Conservation (phyloP, 140 eudicot genomes). For the Flaveria floridana region DNA sequence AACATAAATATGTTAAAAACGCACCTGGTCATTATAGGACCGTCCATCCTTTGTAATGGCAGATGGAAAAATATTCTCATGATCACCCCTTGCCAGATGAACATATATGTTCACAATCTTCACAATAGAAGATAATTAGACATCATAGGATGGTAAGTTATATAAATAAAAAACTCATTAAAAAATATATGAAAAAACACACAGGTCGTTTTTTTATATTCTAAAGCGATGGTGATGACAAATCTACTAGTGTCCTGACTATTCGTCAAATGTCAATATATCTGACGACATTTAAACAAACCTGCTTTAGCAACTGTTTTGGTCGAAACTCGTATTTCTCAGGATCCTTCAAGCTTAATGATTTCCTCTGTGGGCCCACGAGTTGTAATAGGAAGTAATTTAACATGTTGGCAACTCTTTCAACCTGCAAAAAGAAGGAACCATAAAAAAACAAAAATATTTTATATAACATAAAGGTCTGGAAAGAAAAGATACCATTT, state of each 20-base stretch:
- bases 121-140: constrained; percentile 26
- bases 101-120: constrained; percentile 92
- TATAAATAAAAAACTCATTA: not conserved
- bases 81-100: constrained; percentile 84
- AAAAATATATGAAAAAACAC: not conserved
- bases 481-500: constrained; percentile 58
- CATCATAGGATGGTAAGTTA: not conserved
- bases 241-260: not conserved
- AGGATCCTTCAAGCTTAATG: constrained; percentile 90
- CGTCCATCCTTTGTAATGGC: constrained; percentile 95
- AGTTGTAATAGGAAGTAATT: constrained; percentile 91
- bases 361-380: constrained; percentile 96
- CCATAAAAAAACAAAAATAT: not conserved
- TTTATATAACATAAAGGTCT: not conserved
- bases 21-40: constrained; percentile 90
- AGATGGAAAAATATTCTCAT: constrained; percentile 71
- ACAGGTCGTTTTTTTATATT: not conserved
- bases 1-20: not conserved
- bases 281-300: constrained; percentile 17
- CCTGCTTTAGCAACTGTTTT: constrained; percentile 86
- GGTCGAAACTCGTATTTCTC: constrained; percentile 98
- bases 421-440: constrained; percentile 59
- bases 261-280: not conserved
- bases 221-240: not conserved
- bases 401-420: constrained; percentile 96